phyloP scores from a whole-genome alignment of 2,329 filamentous ascomycete species.

The Ceratocystis lukuohia region DNA sequence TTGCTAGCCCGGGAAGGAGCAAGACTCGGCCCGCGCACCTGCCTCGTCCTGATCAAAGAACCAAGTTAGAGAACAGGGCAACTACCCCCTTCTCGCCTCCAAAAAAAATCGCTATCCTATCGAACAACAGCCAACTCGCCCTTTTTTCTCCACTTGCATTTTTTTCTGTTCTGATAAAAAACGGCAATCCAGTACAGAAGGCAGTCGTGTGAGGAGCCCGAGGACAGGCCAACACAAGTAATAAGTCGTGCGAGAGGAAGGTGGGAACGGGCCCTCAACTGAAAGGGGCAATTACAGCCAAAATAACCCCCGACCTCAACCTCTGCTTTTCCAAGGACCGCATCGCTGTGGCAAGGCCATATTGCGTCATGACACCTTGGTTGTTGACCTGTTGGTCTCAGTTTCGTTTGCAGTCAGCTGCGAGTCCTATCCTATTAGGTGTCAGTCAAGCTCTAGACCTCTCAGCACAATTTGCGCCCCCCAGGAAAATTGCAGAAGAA shows the following conservation, averaged over 20 bases:
- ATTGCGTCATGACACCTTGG: background rate
- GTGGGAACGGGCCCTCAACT: background rate
- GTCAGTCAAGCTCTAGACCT: background rate
- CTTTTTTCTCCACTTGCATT: background rate
- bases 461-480: background rate
- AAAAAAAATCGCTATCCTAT: background rate
- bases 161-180: background rate
- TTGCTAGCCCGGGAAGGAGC: background rate
- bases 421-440: background rate
- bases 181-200: no score
- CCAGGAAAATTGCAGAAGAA: background rate
- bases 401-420: background rate
- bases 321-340: background rate
- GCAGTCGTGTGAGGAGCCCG: no score
- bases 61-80: background rate
- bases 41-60: background rate
- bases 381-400: background rate
- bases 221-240: background rate
- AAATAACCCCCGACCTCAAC: background rate
- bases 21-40: conserved; percentile 6
- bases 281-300: background rate
- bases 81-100: background rate
- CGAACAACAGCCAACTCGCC: background rate
- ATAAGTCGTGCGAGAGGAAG: background rate
- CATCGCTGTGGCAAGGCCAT: no score